Evolutionary conservation across 1,139 yeast species (phyloP).

Genomic region (Spathaspora sp.): DNA sequence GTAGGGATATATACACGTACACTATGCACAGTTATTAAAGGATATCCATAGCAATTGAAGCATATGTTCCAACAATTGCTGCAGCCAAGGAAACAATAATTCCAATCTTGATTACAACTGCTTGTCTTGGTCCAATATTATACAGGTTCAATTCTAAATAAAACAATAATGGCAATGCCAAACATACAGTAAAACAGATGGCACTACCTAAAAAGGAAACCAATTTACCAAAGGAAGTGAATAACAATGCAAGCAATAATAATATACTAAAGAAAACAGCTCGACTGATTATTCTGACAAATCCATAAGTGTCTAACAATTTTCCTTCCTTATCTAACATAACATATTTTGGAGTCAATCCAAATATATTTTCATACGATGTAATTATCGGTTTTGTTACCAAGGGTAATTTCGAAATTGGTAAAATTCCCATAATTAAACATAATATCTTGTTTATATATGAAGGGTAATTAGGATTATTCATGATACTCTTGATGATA

Average conservation of each 20-base stretch:
- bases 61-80: conserved; percentile 50
- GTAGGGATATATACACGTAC: conserved; percentile 5
- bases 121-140: conserved; percentile 42
- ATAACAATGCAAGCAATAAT: conserved; percentile 54
- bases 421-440: conserved; percentile 39
- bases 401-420: conserved; percentile 43
- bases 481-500: conserved; percentile 38
- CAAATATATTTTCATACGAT: conserved; percentile 32
- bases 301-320: conserved; percentile 16
- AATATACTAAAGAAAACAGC: conserved; percentile 23
- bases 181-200: conserved; percentile 76
- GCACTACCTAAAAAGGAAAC: conserved; percentile 84
- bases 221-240: conserved; percentile 78
- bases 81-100: conserved; percentile 45
- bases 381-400: conserved; percentile 41
- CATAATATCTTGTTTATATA: conserved; percentile 32
- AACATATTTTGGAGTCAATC: conserved; percentile 13
- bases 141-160: conserved; percentile 57
- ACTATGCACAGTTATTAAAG: conserved; percentile 4
- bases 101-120: conserved; percentile 41
- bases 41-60: conserved; percentile 13
- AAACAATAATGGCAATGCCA: conserved; percentile 73
- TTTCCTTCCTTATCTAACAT: conserved; percentile 8
- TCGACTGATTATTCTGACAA: conserved; percentile 29
- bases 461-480: conserved; percentile 31